Percentiles rank a stretch among this genome's conserved stretches.
phyloP scores from a whole-genome alignment of 2,329 filamentous ascomycete species.

The Cladosporium phlei region DNA sequence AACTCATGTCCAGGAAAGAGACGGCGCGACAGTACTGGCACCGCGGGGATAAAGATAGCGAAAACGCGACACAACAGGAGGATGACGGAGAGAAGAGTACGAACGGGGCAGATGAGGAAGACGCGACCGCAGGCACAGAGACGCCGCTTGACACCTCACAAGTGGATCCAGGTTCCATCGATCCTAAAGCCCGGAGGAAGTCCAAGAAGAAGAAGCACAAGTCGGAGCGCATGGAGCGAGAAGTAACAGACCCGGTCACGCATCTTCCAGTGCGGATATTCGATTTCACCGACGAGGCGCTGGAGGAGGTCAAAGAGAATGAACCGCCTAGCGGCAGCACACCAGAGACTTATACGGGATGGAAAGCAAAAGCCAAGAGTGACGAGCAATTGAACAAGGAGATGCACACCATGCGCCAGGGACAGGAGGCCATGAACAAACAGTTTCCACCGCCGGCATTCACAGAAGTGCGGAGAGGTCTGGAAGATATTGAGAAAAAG shows the following conservation, averaged over 20 bases:
- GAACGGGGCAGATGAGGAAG: conserved; percentile 14
- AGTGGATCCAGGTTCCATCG: conserved; percentile 29
- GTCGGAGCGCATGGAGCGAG: conserved; percentile 46
- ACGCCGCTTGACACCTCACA: conserved; percentile 43
- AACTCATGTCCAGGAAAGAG: conserved; percentile 30
- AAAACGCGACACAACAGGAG: conserved; percentile 15
- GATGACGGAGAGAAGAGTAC: conserved; percentile 5
- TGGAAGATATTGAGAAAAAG: conserved; percentile 42
- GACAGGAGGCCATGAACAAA: conserved; percentile 43
- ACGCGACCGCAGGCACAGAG: conserved; percentile 18
- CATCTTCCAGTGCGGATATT: conserved; percentile 65
- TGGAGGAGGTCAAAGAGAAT: conserved; percentile 48
- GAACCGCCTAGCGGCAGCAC: conserved; percentile 38
- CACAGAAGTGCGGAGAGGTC: conserved; percentile 40
- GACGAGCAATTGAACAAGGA: conserved; percentile 42
- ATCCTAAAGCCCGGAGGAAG: conserved; percentile 40
- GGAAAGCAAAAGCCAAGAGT: conserved; percentile 42
- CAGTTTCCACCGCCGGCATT: conserved; percentile 53
- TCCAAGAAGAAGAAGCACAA: conserved; percentile 48
- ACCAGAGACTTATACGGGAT: conserved; percentile 41
- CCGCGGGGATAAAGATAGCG: conserved; percentile 15
- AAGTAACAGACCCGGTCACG: conserved; percentile 69
- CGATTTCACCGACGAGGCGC: conserved; percentile 61
- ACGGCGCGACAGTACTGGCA: conserved; percentile 23
- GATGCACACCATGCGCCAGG: conserved; percentile 36